phyloP scores from a whole-genome alignment of 371 early-diverging fungal species.

The Actinomortierella ambigua region DNA sequence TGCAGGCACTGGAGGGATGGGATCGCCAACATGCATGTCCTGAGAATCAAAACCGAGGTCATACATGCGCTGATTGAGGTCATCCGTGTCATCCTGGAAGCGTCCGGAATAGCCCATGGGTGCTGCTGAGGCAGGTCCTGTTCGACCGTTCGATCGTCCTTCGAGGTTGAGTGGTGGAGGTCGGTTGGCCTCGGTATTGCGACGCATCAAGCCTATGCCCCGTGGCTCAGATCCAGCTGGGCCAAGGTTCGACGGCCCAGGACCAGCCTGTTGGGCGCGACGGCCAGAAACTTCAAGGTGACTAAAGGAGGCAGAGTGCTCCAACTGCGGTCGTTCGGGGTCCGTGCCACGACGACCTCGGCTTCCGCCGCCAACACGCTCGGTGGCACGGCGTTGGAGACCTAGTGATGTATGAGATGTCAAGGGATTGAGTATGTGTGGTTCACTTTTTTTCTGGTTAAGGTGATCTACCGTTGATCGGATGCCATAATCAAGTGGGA shows the following conservation, averaged over 20 bases:
- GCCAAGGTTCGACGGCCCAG: constrained; percentile 27
- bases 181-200: constrained; percentile 37
- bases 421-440: no score
- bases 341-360: constrained; percentile 23
- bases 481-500: not conserved
- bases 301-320: constrained; percentile 29
- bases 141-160: constrained; percentile 2
- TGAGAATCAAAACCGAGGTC: constrained; percentile 21
- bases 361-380: constrained; percentile 12
- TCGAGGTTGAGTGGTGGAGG: constrained; percentile 25
- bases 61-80: constrained; percentile 25
- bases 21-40: no score
- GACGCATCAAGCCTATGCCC: constrained; percentile 17
- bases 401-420: constrained; percentile 5
- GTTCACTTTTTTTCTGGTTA: no score
- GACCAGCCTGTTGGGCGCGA: constrained; percentile 7
- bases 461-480: no score
- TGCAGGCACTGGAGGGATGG: no score
- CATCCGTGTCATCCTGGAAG: constrained; percentile 36
- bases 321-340: constrained; percentile 29
- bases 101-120: constrained; percentile 9
- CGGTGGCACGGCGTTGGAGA: constrained; percentile 40
- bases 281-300: constrained; percentile 17
- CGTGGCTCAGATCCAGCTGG: constrained; percentile 44
- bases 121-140: constrained; percentile 17